Evolutionary conservation across 768 basidiomycete species (phyloP).

Genomic region (Tricholoma bakamatsutake): DNA sequence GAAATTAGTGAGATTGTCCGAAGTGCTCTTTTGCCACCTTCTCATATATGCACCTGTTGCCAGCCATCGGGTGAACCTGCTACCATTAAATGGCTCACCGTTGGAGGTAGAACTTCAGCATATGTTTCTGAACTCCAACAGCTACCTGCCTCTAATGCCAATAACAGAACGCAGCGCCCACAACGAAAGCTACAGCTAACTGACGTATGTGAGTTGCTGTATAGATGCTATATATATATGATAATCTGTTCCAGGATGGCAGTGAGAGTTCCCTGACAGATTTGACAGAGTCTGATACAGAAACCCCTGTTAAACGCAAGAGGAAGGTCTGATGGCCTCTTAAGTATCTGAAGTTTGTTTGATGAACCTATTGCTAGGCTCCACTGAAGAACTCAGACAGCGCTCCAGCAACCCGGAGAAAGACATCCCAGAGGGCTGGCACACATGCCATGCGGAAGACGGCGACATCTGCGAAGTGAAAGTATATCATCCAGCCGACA

Average conservation of each 20-base stretch:
- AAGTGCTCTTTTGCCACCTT: neutral
- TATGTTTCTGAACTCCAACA: conserved; percentile 60
- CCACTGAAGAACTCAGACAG: neutral
- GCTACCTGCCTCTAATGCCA: conserved; percentile 11
- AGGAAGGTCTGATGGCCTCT: conserved; percentile 5
- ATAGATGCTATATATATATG: neutral
- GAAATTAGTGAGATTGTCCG: conserved; percentile 36
- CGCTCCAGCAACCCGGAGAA: neutral
- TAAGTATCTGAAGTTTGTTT: neutral
- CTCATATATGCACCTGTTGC: conserved; percentile 3
- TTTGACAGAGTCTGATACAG: conserved; percentile 17
- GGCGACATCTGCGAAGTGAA: neutral
- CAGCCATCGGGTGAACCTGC: conserved; percentile 68
- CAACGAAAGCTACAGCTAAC: neutral
- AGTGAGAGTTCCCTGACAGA: conserved; percentile 16
- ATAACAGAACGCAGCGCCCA: neutral
- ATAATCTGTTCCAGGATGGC: neutral
- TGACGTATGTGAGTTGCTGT: neutral
- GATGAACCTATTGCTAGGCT: neutral
- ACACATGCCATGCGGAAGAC: neutral
- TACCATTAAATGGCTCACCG: conserved; percentile 67
- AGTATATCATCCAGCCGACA: neutral
- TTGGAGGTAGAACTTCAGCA: conserved; percentile 75
- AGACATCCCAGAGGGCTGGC: neutral
- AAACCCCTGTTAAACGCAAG: conserved; percentile 4